Base-by-base conservation (phyloP, 2,329 filamentous ascomycete genomes). In the Colletotrichum tropicale region DNA sequence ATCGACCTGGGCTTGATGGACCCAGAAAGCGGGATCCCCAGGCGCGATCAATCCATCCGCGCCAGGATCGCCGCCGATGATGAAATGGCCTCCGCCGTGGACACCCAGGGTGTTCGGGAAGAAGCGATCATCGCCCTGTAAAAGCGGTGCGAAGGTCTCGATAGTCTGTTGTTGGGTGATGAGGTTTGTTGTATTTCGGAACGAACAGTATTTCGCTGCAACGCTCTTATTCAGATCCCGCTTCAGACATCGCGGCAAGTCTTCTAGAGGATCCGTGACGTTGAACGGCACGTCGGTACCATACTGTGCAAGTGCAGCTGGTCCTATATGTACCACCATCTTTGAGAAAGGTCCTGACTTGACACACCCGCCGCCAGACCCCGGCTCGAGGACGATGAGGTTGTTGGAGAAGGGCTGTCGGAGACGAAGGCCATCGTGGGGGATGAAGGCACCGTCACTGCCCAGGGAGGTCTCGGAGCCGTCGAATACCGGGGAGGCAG, bases 341-440 rank as follows among this genome's bases (percentile, higher is more conserved):
- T 85, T 84, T 30, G 79, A 78, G 21, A 90, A 85, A 0, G 84
- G 84, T 8, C 84, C 83, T 26, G 76, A 73, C 16, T 76, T 78
- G 32, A 86, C 79, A 67, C 84, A 78, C 3, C 90, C 90, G 52
- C 90, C 90, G 16, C 90, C 90, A 0, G 84, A 82, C 13, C 88
- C 89, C 0, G 86, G 83, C 0, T 86, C 85, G 18, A 87, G 60
- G 68, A 82, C 79, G 78, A 84, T 80, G 5, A 75, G 36, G 36
- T 66, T 76, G 10, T 74, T 75, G 3, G 66, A 55, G 43, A 76
- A 76, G 15, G 71, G 55, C n/a, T 75, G 74, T 16, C 71, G 72
- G 6, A 79, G 74, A 24, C 73, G 58, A 77, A 78, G 61, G 30
- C 71, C 79, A 16, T 81, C 77, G 36, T 80, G 79, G 26, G 80